Percentiles rank a stretch among this genome's conserved stretches.
phyloP scores from a whole-genome alignment of 1,284 basidiomycete genomes.

The Cutaneotrichosporon arboriforme region DNA sequence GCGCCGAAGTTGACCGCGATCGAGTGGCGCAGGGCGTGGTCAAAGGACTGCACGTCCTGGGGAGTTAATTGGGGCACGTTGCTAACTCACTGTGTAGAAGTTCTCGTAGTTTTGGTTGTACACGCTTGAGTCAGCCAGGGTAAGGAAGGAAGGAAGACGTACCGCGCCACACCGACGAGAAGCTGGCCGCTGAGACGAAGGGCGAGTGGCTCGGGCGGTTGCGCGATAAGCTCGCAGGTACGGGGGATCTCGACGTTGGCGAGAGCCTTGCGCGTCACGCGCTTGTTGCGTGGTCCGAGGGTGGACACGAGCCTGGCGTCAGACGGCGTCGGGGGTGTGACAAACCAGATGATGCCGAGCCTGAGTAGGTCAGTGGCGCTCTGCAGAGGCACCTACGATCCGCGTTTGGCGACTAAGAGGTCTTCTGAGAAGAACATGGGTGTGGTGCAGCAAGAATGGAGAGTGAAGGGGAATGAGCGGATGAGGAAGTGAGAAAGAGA shows the following conservation, averaged over 20 bases:
- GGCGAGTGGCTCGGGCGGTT: slow-evolving; percentile 77
- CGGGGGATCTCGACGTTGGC: slow-evolving; percentile 70
- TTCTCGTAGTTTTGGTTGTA: slow-evolving; percentile 35
- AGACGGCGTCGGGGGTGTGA: neutral
- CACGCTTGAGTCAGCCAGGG: slow-evolving; percentile 25
- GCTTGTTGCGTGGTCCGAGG: slow-evolving; percentile 74
- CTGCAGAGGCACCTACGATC: slow-evolving; percentile 26
- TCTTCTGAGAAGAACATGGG: slow-evolving; percentile 43
- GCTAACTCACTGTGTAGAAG: slow-evolving; percentile 33
- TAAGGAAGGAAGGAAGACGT: slow-evolving; percentile 26
- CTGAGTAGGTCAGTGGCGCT: slow-evolving; percentile 14
- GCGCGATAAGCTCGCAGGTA: slow-evolving; percentile 69
- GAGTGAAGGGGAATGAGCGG: neutral
- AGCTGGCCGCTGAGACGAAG: slow-evolving; percentile 76
- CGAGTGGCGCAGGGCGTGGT: slow-evolving; percentile 25
- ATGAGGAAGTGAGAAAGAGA: neutral
- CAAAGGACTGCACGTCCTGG: slow-evolving; percentile 34
- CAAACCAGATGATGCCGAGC: slow-evolving; percentile 41
- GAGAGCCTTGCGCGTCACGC: slow-evolving; percentile 70
- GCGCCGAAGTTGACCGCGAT: slow-evolving; percentile 20
- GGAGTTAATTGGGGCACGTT: neutral
- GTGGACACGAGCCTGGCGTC: slow-evolving; percentile 73
- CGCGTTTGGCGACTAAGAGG: slow-evolving; percentile 35
- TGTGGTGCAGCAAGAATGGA: neutral
- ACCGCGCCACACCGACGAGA: slow-evolving; percentile 81